Evolutionary conservation across 345 rosid species (phyloP).

Genomic region (Hypericum perforatum): DNA sequence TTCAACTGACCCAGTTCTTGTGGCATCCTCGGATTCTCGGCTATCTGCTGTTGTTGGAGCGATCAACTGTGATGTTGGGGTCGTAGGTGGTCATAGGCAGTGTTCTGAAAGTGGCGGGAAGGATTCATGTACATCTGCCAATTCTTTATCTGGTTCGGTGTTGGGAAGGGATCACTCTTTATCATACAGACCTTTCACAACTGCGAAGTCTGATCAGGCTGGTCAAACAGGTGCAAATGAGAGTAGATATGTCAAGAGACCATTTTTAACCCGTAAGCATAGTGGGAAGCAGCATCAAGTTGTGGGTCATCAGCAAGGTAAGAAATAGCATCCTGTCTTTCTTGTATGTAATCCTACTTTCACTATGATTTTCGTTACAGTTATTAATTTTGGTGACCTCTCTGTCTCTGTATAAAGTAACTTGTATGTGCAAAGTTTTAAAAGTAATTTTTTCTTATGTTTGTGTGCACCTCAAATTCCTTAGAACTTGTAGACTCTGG

Average conservation of each 20-base stretch:
- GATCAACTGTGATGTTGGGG: slow-evolving; percentile 87
- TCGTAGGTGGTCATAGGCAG: slow-evolving; percentile 57
- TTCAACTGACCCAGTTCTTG: slow-evolving; percentile 86
- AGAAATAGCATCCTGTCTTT: neutral
- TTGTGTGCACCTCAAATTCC: no score
- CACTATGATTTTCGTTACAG: no score
- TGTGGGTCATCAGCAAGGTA: slow-evolving; percentile 58
- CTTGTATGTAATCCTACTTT: no score
- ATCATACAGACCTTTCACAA: slow-evolving; percentile 41
- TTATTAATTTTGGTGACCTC: no score
- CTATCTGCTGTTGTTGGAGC: slow-evolving; percentile 68
- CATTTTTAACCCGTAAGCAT: slow-evolving; percentile 36
- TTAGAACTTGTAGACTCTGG: neutral
- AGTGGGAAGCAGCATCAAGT: slow-evolving; percentile 42
- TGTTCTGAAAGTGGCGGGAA: slow-evolving; percentile 41
- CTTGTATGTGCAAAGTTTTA: no score
- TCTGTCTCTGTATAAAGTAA: no score
- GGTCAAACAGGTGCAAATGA: slow-evolving; percentile 34
- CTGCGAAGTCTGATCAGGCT: slow-evolving; percentile 44
- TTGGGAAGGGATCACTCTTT: slow-evolving; percentile 36
- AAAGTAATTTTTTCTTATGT: no score
- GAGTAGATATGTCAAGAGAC: slow-evolving; percentile 32
- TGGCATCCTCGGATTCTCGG: slow-evolving; percentile 84
- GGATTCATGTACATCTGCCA: slow-evolving; percentile 23
- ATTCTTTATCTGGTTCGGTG: slow-evolving; percentile 37